phyloP scores from a whole-genome alignment of 164 flowering plant genomes.

The Magnolia officinalis region DNA sequence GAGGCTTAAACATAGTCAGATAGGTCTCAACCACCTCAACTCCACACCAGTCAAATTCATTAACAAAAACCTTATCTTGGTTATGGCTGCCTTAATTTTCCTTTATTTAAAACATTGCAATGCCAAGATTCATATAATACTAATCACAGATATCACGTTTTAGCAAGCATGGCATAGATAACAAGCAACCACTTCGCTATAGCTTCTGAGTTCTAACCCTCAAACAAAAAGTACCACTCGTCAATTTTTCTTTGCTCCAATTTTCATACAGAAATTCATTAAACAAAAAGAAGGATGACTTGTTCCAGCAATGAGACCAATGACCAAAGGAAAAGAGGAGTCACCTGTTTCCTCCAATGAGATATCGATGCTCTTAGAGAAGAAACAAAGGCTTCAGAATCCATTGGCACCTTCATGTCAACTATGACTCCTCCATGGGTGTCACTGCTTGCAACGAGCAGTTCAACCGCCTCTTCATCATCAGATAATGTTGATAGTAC shows the following conservation, averaged over 20 bases:
- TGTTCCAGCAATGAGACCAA: background rate
- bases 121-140: background rate
- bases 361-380: constrained; percentile 43
- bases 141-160: background rate
- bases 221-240: background rate
- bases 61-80: too few relatives aligned
- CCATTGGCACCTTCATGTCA: constrained; percentile 50
- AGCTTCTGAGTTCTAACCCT: background rate
- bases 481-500: constrained; percentile 16
- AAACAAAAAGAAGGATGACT: background rate
- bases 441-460: constrained; percentile 37
- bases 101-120: too few relatives aligned
- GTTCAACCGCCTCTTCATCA: constrained; percentile 25
- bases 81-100: too few relatives aligned
- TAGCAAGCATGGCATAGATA: background rate
- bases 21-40: too few relatives aligned
- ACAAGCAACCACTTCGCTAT: background rate
- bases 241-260: background rate
- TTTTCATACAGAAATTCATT: background rate
- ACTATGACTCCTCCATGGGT: constrained; percentile 49
- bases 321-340: background rate
- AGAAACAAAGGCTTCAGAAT: constrained; percentile 28
- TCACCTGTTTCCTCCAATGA: constrained; percentile 52
- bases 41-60: too few relatives aligned
- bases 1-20: too few relatives aligned